These are phyloP conservation scores for Penicillium macrosclerotiorum DNA, from an alignment of 495 filamentous ascomycete genomes.

Conservation along the genomic window DNA sequence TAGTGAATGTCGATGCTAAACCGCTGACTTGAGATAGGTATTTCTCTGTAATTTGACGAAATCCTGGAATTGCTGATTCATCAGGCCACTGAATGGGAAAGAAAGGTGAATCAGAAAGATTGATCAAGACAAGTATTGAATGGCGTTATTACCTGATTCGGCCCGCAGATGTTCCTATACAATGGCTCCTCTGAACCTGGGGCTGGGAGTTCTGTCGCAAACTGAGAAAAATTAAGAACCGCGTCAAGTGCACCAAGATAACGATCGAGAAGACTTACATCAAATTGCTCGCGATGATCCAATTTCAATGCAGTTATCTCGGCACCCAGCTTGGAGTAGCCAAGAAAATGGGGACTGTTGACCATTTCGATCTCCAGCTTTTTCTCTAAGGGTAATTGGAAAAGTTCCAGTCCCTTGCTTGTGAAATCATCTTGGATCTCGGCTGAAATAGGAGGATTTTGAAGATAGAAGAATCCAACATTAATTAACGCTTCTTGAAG, in stretches of 20 bases:
- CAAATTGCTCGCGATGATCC: constrained; percentile 78
- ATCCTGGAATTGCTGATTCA: constrained; percentile 61
- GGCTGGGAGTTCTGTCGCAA: constrained; percentile 62
- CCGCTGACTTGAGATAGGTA: constrained; percentile 74
- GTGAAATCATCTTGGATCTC: constrained; percentile 67
- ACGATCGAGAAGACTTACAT: constrained; percentile 53
- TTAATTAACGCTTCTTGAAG: constrained; percentile 74
- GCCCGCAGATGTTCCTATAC: constrained; percentile 78
- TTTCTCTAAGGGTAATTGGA: constrained; percentile 77
- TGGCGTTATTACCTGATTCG: constrained; percentile 52
- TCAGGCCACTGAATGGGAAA: constrained; percentile 68
- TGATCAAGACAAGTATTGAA: background rate
- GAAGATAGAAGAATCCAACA: constrained; percentile 82
- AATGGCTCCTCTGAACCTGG: constrained; percentile 62
- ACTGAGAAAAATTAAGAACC: constrained; percentile 27
- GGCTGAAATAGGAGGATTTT: constrained; percentile 73
- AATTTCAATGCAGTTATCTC: constrained; percentile 45
- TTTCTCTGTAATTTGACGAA: constrained; percentile 63
- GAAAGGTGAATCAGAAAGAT: too few species aligned
- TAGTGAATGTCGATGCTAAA: constrained; percentile 69
- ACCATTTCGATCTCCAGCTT: constrained; percentile 90
- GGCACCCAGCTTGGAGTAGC: constrained; percentile 48
- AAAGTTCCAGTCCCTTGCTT: constrained; percentile 67
- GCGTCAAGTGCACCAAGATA: background rate
- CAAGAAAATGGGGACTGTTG: constrained; percentile 64